Conservation (phyloP, 129 eudicot genomes). For the Tagetes patula region DNA sequence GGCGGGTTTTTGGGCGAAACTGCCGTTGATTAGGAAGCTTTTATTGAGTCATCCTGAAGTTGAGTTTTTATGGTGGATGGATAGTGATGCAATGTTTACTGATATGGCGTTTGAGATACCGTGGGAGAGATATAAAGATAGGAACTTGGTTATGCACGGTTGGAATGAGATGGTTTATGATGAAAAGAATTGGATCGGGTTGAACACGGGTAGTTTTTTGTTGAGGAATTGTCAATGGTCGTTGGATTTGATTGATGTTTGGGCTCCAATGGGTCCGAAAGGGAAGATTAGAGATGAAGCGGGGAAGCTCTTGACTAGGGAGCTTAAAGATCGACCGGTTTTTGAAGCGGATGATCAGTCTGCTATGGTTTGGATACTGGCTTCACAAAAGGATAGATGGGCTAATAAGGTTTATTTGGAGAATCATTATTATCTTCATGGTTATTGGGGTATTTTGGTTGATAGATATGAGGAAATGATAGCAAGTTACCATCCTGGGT, state of each 20-base stretch:
- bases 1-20: constrained; percentile 90
- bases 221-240: constrained; percentile 82
- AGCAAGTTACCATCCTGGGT: constrained; percentile 71
- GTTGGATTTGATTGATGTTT: constrained; percentile 71
- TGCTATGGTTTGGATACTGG: constrained; percentile 82
- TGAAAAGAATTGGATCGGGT: constrained; percentile 79
- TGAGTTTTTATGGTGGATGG: constrained; percentile 97
- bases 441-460: constrained; percentile 93
- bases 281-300: constrained; percentile 79
- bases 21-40: constrained; percentile 73
- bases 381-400: constrained; percentile 75
- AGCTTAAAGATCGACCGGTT: constrained; percentile 72
- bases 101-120: constrained; percentile 89
- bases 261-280: constrained; percentile 95
- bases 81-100: constrained; percentile 92
- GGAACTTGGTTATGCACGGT: constrained; percentile 72
- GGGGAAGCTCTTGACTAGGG: constrained; percentile 67
- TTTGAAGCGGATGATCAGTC: constrained; percentile 98
- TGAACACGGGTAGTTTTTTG: constrained; percentile 86
- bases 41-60: constrained; percentile 78
- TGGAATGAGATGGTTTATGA: constrained; percentile 83
- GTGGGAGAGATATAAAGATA: constrained; percentile 76
- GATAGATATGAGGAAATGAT: constrained; percentile 85
- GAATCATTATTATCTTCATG: constrained; percentile 73
- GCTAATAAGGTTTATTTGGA: constrained; percentile 78